Evolutionary conservation across 1,284 basidiomycete genomes (phyloP).

Genomic region (Microbotryum scabiosae): DNA sequence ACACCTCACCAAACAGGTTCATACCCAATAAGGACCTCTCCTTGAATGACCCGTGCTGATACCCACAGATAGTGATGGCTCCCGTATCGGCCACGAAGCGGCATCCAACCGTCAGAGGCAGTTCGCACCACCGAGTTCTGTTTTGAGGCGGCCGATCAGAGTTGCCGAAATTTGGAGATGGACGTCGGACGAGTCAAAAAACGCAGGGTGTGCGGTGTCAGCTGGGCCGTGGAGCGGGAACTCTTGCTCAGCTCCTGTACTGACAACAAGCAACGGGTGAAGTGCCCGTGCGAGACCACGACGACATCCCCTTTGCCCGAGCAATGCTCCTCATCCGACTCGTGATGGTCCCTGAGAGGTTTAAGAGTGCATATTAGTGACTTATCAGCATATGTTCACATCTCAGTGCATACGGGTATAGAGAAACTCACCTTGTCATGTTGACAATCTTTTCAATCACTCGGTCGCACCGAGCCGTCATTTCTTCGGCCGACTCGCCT

Average conservation of each 20-base stretch:
- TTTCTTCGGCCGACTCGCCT: constrained; percentile 71
- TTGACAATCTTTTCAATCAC: constrained; percentile 59
- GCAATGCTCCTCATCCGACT: constrained; percentile 8
- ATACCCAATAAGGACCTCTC: constrained; percentile 65
- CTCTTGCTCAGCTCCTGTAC: neutral
- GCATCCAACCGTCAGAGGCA: constrained; percentile 57
- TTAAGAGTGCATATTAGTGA: neutral
- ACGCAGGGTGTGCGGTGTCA: too few relatives aligned
- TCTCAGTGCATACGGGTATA: too few relatives aligned
- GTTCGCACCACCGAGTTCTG: constrained; percentile 60
- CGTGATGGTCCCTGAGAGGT: constrained; percentile 47
- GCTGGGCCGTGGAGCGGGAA: too few relatives aligned
- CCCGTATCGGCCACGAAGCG: constrained; percentile 68
- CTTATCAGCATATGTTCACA: neutral
- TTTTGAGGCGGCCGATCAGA: neutral
- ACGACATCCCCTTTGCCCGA: constrained; percentile 29
- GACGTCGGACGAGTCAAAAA: neutral
- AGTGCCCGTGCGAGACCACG: constrained; percentile 46
- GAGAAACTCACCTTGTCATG: constrained; percentile 3
- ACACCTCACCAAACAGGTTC: constrained; percentile 47
- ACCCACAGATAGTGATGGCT: constrained; percentile 48
- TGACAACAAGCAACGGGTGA: constrained; percentile 66
- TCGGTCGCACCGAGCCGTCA: constrained; percentile 62
- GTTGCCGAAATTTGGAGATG: neutral
- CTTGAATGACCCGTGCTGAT: constrained; percentile 65